Conservation (phyloP, 192 early-diverging fungal species). For the Oehlia diaphana region DNA sequence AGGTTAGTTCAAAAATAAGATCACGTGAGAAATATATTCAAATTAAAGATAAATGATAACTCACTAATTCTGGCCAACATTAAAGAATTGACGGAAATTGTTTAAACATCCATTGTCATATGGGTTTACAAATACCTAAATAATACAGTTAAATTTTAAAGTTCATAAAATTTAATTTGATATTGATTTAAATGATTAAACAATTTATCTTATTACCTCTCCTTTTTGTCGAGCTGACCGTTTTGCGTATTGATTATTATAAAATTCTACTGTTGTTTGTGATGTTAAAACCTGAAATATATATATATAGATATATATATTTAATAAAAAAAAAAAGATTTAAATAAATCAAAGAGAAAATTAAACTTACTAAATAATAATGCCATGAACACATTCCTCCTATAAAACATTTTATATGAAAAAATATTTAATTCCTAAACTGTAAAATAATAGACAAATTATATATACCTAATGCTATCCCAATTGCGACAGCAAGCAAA, state of each 20-base stretch:
- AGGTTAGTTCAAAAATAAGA: background rate
- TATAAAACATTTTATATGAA: background rate
- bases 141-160: background rate
- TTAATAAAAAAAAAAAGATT: background rate
- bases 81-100: slow-evolving; percentile 53
- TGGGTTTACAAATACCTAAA: slow-evolving; percentile 40
- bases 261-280: slow-evolving; percentile 65
- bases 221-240: slow-evolving; percentile 47
- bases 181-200: too few relatives aligned
- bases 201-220: slow-evolving; percentile 34
- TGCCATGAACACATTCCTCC: slow-evolving; percentile 59
- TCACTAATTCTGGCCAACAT: slow-evolving; percentile 52
- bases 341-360: too few relatives aligned
- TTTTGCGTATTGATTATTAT: slow-evolving; percentile 58
- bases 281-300: slow-evolving; percentile 48
- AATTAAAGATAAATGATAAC: background rate
- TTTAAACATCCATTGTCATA: slow-evolving; percentile 48
- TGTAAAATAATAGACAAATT: background rate
- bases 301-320: background rate
- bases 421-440: background rate
- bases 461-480: slow-evolving; percentile 43
- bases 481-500: slow-evolving; percentile 56
- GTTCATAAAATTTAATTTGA: background rate
- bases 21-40: background rate
- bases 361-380: slow-evolving; percentile 53